A percentile compares a stretch with the other conserved stretches of the same genome.
These are phyloP conservation scores for Eragrostis curvula DNA, from an alignment of 176 grass and related monocot genomes.

Conservation along the genomic window DNA sequence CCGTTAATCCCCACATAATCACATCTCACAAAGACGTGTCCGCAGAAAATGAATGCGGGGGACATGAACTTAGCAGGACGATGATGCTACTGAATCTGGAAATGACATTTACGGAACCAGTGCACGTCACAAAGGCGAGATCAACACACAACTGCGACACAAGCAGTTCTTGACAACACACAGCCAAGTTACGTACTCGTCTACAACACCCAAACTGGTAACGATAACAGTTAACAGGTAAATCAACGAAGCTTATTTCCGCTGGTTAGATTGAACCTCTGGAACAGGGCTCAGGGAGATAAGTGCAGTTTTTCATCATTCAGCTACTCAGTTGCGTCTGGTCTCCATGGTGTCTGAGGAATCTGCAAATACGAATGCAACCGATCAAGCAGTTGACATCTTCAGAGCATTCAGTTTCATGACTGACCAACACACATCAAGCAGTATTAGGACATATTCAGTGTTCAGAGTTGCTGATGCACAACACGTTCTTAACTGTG, in stretches of 20 bases:
- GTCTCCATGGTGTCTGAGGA: neutral
- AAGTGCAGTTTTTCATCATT: neutral
- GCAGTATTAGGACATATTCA: neutral
- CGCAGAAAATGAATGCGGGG: too few species aligned
- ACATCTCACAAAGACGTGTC: too few species aligned
- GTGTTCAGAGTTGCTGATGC: neutral
- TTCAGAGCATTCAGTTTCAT: constrained; percentile 1
- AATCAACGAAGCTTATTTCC: constrained; percentile 1
- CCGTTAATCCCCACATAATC: too few species aligned
- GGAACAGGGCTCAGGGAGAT: constrained; percentile 3
- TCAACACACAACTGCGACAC: too few species aligned
- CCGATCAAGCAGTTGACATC: neutral
- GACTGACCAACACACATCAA: neutral
- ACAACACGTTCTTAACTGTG: neutral
- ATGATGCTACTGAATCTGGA: too few species aligned
- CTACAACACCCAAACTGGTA: neutral
- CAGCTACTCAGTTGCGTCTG: neutral
- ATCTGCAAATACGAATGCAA: neutral
- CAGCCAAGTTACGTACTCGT: neutral
- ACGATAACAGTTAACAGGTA: neutral
- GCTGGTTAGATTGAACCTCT: neutral
- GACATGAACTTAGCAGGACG: too few species aligned
- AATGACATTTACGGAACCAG: too few species aligned
- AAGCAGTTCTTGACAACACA: neutral
- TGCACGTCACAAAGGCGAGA: too few species aligned